Percentiles rank a stretch among this genome's conserved stretches.
These are phyloP conservation scores for Trapa bicornis DNA, from an alignment of 345 rosid genomes.

Conservation along the genomic window DNA sequence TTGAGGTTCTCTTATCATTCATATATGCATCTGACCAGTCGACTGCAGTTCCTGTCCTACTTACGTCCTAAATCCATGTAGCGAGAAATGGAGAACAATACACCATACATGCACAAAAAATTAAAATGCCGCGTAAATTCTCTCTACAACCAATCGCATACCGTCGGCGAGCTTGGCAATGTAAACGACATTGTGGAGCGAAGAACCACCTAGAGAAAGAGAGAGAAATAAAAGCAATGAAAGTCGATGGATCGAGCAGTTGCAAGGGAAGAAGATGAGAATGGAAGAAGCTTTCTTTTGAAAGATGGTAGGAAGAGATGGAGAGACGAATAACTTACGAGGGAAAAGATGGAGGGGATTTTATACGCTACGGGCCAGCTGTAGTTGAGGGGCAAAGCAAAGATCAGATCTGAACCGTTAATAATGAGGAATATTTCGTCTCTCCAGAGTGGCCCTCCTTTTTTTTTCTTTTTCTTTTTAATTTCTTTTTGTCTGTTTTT, in stretches of 20 bases:
- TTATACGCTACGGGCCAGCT: slow-evolving; percentile 17
- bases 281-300: not conserved
- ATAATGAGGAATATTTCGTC: slow-evolving; percentile 7
- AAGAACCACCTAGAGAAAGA: not conserved
- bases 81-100: not conserved
- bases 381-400: slow-evolving; percentile 18
- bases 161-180: slow-evolving; percentile 94
- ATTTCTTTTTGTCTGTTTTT: not conserved
- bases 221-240: slow-evolving; percentile 1
- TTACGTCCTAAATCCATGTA: too few relatives aligned
- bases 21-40: not conserved
- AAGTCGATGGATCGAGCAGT: not conserved
- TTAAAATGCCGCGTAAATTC: not conserved
- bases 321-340: slow-evolving; percentile 4
- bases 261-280: not conserved
- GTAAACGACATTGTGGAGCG: slow-evolving; percentile 52
- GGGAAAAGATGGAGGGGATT: slow-evolving; percentile 5
- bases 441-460: not conserved
- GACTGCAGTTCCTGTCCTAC: not conserved
- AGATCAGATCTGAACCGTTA: slow-evolving; percentile 55
- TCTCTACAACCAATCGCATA: slow-evolving; percentile 5
- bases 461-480: not conserved
- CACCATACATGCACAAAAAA: not conserved
- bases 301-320: not conserved
- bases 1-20: not conserved